phyloP scores from a whole-genome alignment of 805 yeast species.

The Teunomyces stri region DNA sequence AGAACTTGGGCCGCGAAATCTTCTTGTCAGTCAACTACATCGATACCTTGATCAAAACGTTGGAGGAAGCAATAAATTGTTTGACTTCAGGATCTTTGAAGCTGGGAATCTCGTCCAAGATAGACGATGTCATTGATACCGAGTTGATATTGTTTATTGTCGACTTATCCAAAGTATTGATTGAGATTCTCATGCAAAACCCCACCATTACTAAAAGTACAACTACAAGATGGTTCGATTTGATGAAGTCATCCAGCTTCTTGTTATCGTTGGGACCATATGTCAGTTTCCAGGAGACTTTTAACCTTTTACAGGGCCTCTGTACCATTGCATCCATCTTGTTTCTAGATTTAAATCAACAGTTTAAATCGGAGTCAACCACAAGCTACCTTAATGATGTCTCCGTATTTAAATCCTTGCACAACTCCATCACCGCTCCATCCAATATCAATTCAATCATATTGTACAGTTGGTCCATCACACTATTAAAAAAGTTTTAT shows the following conservation, averaged over 20 bases:
- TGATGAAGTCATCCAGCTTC: conserved; percentile 40
- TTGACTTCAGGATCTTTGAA: conserved; percentile 10
- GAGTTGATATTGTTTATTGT: conserved; percentile 34
- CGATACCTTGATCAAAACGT: conserved; percentile 15
- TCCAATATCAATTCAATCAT: conserved; percentile 46
- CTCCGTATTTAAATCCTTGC: conserved; percentile 35
- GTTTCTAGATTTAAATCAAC: conserved; percentile 55
- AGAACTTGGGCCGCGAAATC: conserved; percentile 39
- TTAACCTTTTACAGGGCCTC: conserved; percentile 42
- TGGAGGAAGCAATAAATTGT: conserved; percentile 10
- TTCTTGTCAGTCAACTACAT: conserved; percentile 31
- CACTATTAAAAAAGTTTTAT: conserved; percentile 51
- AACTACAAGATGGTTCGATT: conserved; percentile 53
- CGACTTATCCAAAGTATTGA: conserved; percentile 36
- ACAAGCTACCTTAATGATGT: conserved; percentile 29
- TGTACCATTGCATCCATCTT: conserved; percentile 49
- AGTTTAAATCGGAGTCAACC: conserved; percentile 35
- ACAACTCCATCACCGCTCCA: conserved; percentile 35
- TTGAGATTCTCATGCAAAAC: conserved; percentile 41
- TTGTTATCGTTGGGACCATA: conserved; percentile 23
- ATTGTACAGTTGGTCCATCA: conserved; percentile 65
- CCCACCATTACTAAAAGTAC: conserved; percentile 28
- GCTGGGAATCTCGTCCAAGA: conserved; percentile 13
- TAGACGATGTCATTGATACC: conserved; percentile 18
- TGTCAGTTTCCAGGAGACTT: conserved; percentile 24